Base-by-base conservation (phyloP, 208 protist genomes). In the Angomonas deanei region DNA sequence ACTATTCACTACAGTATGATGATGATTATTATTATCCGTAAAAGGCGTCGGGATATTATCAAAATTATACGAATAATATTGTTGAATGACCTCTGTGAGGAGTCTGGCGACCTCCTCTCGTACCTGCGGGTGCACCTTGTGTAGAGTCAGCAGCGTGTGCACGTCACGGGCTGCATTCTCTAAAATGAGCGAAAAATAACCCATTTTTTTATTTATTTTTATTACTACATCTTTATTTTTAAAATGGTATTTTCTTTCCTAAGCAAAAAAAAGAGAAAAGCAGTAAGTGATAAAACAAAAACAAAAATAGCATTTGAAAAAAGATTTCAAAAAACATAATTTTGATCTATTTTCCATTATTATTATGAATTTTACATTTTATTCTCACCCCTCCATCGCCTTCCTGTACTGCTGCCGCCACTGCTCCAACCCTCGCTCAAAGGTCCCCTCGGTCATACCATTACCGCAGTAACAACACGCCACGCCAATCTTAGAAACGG, bases 61-160 rank as follows among this genome's bases (percentile, higher is more conserved):
- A 42, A 42, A 42, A 42, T 42, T 42, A 15, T 42, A 42, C 15
- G 8, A 15, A 42, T 42, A 42, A 42, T 42, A 42, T 42, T 84
- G 61, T 21, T 74, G 66, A 28, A 91, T 61, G 6, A 92, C 74
- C 1, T 64, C 62, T 39, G 72, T 34, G 27, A 94, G 72, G 28
- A 77, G 72, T 23, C 80, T 73, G n/a, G 78, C 53, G 24, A 91
- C 78, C 61, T 94, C 88, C 5, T 36, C 53, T 30, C 73, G 81
- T n/a, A 94, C 88, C 57, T 92, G 82, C 19, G 85, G 84, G 54
- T 94, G 88, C 1, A 91, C 85, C 23, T 86, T 84, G 74, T 94
- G 88, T 46, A 94, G 76, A 27, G 59, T 63, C 19, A 94, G 78
- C 32, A 92, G 60, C 38, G 72, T 73, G 24, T 84, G 78, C 23